Evolutionary conservation across 2,329 filamentous ascomycete genomes (phyloP), one percentile per base, ranked within the genome.

Genomic region (Aspergillus oerlinghausenensis): DNA sequence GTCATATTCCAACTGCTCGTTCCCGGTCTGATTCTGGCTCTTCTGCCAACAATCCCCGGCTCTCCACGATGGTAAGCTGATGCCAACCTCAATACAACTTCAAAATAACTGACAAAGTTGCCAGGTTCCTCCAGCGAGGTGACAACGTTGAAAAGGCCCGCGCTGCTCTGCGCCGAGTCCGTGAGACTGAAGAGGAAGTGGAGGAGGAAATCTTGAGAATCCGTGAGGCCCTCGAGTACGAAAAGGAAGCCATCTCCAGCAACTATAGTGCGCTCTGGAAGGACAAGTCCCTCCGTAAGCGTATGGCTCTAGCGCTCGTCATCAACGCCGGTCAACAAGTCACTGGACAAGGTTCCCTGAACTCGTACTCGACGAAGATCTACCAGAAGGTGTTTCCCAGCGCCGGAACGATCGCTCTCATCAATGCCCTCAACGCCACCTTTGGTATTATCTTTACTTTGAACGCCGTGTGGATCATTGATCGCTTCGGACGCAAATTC

Each of bases 401-500:
- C 54, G 75, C 73, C 54, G 75, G 81, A 51, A 84, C 80, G 23
- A 88, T 89, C 68, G 85, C 85, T 60, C 78, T 90, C 32, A 90
- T 90, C 78, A 90, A 90, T 69, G 87, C 87, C 3, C 77, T 90
- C 54, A 90, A 89, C 69, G 87, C 86, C 43, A 90, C 87, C 5
- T 87, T 86, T 62, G 85, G 85, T 55, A 90, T 90, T 60, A 58
- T 89, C 23, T 90, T 90, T 73, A 90, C 87, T 0, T 77, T 89
- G 48, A 89, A 89, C 63, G 87, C 87, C 14, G 82, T 86, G 40
- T 90, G 87, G 86, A 88, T 86, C 4, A 85, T 88, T 35, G 87
- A 90, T 70, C 81, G 86, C 51, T 89, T 87, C 62, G 88, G 87
- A 40, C 82, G 87, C 52, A 86, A 87, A 64, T 86, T 87, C 77